Percentiles rank a stretch among this genome's conserved stretches.
Conservation (phyloP, 495 filamentous ascomycete genomes). For the Aspergillus saccharolyticus region DNA sequence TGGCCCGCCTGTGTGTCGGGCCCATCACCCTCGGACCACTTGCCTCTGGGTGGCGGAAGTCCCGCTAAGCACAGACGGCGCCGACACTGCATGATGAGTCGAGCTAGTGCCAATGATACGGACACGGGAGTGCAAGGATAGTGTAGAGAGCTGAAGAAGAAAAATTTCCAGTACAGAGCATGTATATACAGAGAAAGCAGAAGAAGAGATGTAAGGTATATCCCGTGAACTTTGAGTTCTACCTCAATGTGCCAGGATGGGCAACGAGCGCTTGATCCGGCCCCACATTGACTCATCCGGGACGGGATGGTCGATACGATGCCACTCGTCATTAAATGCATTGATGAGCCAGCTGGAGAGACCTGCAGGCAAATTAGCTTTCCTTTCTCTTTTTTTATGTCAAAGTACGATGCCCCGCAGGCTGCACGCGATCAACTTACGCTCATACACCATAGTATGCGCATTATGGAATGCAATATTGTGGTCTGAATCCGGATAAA, state of each 20-base stretch:
- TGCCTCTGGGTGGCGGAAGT: neutral
- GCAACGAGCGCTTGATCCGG: slow-evolving; percentile 20
- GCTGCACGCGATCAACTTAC: slow-evolving; percentile 51
- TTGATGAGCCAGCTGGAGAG: slow-evolving; percentile 90
- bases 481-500: slow-evolving; percentile 96
- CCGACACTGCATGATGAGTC: no score
- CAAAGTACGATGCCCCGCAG: neutral
- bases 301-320: slow-evolving; percentile 63
- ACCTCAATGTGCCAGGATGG: slow-evolving; percentile 16
- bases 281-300: slow-evolving; percentile 43
- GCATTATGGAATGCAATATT: slow-evolving; percentile 94
- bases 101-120: no score
- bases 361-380: slow-evolving; percentile 48
- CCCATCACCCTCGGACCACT: neutral
- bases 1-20: neutral
- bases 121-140: no score
- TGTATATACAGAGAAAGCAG: neutral
- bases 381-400: no score
- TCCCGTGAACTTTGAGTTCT: no score
- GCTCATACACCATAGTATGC: slow-evolving; percentile 88
- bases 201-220: neutral
- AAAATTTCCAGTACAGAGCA: neutral
- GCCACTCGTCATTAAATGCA: slow-evolving; percentile 96
- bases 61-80: neutral
- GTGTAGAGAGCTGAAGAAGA: no score